Evolutionary conservation across 805 yeast species (phyloP), one percentile per base, ranked within the genome.

Genomic region (Barnettozyma californica): DNA sequence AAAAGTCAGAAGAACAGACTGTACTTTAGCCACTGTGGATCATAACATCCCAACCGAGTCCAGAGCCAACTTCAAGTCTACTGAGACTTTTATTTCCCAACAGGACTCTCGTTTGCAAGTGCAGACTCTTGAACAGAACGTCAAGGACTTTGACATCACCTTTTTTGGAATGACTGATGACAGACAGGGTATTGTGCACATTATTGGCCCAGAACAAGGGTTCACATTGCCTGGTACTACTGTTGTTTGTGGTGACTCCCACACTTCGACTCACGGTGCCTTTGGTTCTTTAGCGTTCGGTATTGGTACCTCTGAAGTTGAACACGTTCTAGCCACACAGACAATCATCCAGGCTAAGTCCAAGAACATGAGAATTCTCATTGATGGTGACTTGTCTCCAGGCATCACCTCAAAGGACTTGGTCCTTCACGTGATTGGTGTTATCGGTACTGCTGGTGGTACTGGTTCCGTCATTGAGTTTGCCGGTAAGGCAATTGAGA

Each of bases 381-480:
- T 94, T 23, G 81, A 83, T 51, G 99, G 99, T 55, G 86, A 85
- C 57, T 78, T 94, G 57, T 70, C 75, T 35, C 86, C 87, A 36
- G 98, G 97, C 46, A 84, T 94, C 68, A 92, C 99, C 18, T 94
- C 98, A 41, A 94, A 94, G 76, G 99, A 94, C 72, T 75, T 94
- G 60, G 83, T 94, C 57, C 77, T 94, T 52, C 98, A 94, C 67
- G 94, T 94, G 40, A 94, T 94, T 63, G 97, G 97, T 59, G 82
- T 83, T 45, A 94, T 94, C 64, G 99, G 99, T 71, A 94, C 99
- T 56, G 99, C 99, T 52, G 99, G 99, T 71, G 99, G 99, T 73
- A 94, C 98, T 50, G 99, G 99, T 46, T 75, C 82, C 61, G 99
- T 94, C 50, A 87, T 94, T 66, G 99, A 94, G 73, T 94, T 92